Evolutionary conservation across 495 filamentous ascomycete genomes (phyloP).

Genomic region (Alectoria sarmentosa): DNA sequence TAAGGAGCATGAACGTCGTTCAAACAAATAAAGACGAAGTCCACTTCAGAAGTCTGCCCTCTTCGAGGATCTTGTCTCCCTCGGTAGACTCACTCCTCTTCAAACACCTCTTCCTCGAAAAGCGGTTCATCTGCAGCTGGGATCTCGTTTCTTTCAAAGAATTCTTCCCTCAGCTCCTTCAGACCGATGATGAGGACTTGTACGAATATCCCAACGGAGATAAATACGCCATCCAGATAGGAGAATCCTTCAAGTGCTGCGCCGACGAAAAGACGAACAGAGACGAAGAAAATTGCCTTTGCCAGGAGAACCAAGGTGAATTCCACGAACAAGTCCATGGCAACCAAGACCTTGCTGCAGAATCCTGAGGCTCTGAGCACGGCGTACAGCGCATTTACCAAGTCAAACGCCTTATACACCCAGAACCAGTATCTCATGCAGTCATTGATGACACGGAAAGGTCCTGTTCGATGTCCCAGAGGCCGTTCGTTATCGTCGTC

Average conservation of each 20-base stretch:
- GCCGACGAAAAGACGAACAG: not conserved
- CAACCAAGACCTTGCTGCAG: not conserved
- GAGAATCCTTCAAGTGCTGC: not conserved
- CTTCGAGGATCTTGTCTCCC: not conserved
- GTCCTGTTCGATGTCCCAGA: not conserved
- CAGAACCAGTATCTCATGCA: not conserved
- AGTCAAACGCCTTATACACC: not conserved
- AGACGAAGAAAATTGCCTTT: not conserved
- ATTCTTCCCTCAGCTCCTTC: not conserved
- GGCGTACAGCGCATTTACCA: not conserved
- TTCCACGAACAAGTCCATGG: not conserved
- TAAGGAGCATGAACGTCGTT: not conserved
- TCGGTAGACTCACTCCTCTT: not conserved
- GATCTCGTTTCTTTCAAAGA: not conserved
- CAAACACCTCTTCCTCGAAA: not conserved
- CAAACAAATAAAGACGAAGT: not conserved
- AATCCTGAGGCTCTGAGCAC: slow-evolving; percentile 2
- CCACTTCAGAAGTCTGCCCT: not conserved
- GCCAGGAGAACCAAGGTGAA: not conserved
- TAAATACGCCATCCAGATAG: not conserved
- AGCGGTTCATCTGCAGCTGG: not conserved
- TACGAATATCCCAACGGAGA: not conserved
- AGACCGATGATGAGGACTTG: not conserved
- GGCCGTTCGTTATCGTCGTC: not conserved
- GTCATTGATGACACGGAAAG: not conserved